phyloP scores from a whole-genome alignment of 495 filamentous ascomycete genomes.

The Trichocladium uniseriatum region DNA sequence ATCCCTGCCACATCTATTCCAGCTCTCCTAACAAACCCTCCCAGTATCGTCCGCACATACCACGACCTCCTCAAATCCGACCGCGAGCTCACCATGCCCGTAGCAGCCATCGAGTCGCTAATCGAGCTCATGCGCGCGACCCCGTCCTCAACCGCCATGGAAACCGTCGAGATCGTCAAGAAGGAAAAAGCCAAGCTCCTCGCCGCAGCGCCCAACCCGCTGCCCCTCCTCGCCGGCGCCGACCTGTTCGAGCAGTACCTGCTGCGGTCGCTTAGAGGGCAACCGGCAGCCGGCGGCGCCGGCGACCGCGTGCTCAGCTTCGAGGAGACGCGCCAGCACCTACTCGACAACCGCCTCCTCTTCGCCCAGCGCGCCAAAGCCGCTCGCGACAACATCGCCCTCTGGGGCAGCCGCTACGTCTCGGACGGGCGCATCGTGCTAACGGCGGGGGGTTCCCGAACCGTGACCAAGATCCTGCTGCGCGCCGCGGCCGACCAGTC shows the following conservation, averaged over 20 bases:
- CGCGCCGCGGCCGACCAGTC: slow-evolving; percentile 54
- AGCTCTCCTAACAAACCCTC: slow-evolving; percentile 1
- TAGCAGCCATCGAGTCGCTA: slow-evolving; percentile 90
- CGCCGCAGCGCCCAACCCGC: slow-evolving; percentile 67
- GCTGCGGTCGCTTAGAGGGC: slow-evolving; percentile 47
- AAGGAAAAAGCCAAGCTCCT: slow-evolving; percentile 59
- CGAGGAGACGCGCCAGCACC: slow-evolving; percentile 67
- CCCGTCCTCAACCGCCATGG: slow-evolving; percentile 75
- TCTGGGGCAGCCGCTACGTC: slow-evolving; percentile 66
- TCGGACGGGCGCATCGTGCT: slow-evolving; percentile 68
- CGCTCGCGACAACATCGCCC: slow-evolving; percentile 70
- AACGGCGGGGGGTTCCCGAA: slow-evolving; percentile 78
- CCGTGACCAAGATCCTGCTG: slow-evolving; percentile 66
- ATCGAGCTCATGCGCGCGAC: slow-evolving; percentile 71
- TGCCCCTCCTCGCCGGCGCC: slow-evolving; percentile 85
- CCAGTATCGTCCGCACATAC: slow-evolving; percentile 48
- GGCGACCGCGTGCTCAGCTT: slow-evolving; percentile 56
- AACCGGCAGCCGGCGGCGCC: slow-evolving; percentile 39
- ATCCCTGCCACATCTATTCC: not conserved
- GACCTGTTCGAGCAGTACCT: slow-evolving; percentile 94
- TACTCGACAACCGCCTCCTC: slow-evolving; percentile 71
- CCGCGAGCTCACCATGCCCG: slow-evolving; percentile 83
- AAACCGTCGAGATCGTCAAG: slow-evolving; percentile 78
- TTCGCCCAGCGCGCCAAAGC: slow-evolving; percentile 85
- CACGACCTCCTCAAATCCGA: slow-evolving; percentile 48